Percentiles rank a stretch among this genome's conserved stretches.
phyloP scores from a whole-genome alignment of 164 flowering plant species.

The Echeveria elegans region DNA sequence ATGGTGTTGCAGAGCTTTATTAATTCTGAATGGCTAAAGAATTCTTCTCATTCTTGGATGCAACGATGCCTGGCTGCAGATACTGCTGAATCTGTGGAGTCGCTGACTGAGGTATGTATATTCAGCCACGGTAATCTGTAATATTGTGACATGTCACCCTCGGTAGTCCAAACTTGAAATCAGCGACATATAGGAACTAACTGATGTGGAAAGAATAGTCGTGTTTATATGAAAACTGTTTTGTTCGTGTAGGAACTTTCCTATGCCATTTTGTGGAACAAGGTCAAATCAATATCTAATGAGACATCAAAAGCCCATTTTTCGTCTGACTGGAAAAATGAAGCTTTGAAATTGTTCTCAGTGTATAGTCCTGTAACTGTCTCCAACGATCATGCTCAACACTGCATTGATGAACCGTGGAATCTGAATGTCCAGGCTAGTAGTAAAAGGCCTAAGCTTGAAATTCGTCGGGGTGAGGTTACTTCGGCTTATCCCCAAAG shows the following conservation, averaged over 20 bases:
- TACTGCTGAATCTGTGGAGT: conserved; percentile 75
- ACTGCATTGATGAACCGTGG: conserved; percentile 22
- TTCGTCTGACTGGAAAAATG: conserved; percentile 77
- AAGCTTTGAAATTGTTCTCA: conserved; percentile 70
- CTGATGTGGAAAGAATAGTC: too few relatives aligned
- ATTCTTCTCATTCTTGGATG: conserved; percentile 53
- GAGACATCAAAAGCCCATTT: conserved; percentile 42
- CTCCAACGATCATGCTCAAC: conserved; percentile 31
- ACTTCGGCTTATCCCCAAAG: conserved; percentile 35
- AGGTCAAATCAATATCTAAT: conserved; percentile 46
- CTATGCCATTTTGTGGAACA: conserved; percentile 63
- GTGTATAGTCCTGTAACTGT: conserved; percentile 35
- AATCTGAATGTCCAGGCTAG: conserved; percentile 30
- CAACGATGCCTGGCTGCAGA: conserved; percentile 52
- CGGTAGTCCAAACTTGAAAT: too few relatives aligned
- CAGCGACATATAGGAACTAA: too few relatives aligned
- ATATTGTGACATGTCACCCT: too few relatives aligned
- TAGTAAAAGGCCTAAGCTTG: conserved; percentile 90
- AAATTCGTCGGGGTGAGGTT: conserved; percentile 85
- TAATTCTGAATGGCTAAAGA: conserved; percentile 50
- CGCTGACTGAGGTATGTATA: conserved; percentile 59
- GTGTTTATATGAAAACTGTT: neutral
- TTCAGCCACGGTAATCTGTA: too few relatives aligned
- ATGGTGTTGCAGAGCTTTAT: conserved; percentile 54
- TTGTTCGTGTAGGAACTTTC: conserved; percentile 54